phyloP scores from a whole-genome alignment of 176 grass and related monocot genomes.

The Cenchrus americanus region DNA sequence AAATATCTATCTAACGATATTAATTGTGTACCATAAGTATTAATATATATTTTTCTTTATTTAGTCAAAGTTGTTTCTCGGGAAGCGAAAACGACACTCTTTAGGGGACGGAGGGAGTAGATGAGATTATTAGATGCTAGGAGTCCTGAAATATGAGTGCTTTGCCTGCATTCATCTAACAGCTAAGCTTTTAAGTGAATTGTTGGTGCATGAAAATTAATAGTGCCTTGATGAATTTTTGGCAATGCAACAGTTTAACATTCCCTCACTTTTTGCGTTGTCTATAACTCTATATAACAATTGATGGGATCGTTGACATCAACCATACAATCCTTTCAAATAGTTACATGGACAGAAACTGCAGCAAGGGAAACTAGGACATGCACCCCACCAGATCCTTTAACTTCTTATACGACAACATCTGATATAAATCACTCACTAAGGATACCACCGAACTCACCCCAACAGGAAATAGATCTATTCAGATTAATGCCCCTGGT shows the following conservation, averaged over 20 bases:
- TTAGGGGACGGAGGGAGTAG: no score
- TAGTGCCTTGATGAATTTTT: constrained; percentile 5
- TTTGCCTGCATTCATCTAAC: constrained; percentile 9
- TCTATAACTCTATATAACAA: neutral
- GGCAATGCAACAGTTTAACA: constrained; percentile 10
- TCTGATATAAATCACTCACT: constrained; percentile 18
- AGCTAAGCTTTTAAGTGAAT: constrained; percentile 12
- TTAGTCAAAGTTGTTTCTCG: no score
- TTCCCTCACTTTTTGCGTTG: neutral
- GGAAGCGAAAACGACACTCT: no score
- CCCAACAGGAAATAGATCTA: neutral
- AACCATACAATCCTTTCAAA: constrained; percentile 18
- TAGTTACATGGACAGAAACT: constrained; percentile 5
- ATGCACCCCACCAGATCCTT: neutral
- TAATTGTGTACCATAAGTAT: no score
- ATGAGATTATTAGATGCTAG: constrained; percentile 24
- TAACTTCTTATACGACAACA: constrained; percentile 32
- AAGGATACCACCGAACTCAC: neutral
- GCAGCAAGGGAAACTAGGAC: constrained; percentile 6
- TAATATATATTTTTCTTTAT: no score
- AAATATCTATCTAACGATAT: no score
- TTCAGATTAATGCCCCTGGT: neutral
- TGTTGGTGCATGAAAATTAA: neutral
- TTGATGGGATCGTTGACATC: constrained; percentile 16
- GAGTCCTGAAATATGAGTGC: constrained; percentile 22